phyloP scores from a whole-genome alignment of 2,329 filamentous ascomycete species.

The Colletotrichum chrysophilum region DNA sequence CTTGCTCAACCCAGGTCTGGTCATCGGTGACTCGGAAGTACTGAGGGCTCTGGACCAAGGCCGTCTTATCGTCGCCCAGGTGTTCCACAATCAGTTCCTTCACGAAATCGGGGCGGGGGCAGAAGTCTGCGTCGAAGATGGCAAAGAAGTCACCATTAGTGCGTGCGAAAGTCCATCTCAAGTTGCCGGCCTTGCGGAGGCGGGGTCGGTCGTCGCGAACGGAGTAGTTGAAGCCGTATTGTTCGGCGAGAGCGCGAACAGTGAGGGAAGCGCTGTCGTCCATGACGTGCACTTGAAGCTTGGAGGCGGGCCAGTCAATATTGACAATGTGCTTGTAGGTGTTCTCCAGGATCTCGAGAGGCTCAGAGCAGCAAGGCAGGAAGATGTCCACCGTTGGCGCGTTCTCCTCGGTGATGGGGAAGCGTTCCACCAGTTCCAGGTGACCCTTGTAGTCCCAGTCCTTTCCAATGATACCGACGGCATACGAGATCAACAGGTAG shows the following conservation, averaged over 20 bases:
- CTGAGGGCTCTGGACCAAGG: constrained; percentile 46
- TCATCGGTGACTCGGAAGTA: constrained; percentile 42
- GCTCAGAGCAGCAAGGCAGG: constrained; percentile 46
- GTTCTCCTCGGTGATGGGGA: constrained; percentile 35
- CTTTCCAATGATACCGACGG: constrained; percentile 41
- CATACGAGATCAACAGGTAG: constrained; percentile 45
- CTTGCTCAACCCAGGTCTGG: constrained; percentile 49
- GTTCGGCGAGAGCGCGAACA: constrained; percentile 33
- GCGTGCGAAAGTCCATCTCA: constrained; percentile 43
- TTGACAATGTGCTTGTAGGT: constrained; percentile 37
- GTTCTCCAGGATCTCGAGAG: constrained; percentile 42
- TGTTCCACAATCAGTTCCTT: constrained; percentile 43
- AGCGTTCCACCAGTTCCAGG: constrained; percentile 31
- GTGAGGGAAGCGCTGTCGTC: constrained; percentile 40
- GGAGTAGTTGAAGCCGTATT: constrained; percentile 43
- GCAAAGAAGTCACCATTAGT: constrained; percentile 44
- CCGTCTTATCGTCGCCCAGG: constrained; percentile 39
- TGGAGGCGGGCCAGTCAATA: constrained; percentile 40
- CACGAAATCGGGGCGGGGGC: constrained; percentile 44
- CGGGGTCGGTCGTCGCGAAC: constrained; percentile 44
- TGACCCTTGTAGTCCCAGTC: constrained; percentile 42
- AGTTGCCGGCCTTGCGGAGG: constrained; percentile 46
- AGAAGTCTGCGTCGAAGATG: constrained; percentile 49
- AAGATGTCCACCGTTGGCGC: constrained; percentile 45
- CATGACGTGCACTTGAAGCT: constrained; percentile 42